Evolutionary conservation across 306 rosid genomes (phyloP).

Genomic region (Ochetophila trinervis): DNA sequence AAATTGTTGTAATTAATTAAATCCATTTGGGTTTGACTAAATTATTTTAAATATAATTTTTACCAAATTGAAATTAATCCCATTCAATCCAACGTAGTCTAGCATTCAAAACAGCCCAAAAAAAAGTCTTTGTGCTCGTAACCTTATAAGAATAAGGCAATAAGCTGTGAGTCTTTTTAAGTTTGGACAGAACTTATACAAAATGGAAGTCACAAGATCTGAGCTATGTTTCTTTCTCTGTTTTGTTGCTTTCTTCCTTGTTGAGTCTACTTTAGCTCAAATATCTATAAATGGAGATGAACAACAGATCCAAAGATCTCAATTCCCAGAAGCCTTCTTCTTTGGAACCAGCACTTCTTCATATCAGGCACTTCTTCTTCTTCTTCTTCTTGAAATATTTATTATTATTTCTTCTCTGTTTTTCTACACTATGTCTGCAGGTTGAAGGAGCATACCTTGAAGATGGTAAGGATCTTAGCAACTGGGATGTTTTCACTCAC

Average conservation of each 20-base stretch:
- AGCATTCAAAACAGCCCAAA: too few species aligned
- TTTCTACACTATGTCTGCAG: constrained; percentile 7
- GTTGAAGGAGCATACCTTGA: constrained; percentile 57
- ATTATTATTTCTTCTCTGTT: too few species aligned
- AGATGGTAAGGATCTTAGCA: constrained; percentile 54
- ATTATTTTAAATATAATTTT: too few species aligned
- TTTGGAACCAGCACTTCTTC: constrained; percentile 58
- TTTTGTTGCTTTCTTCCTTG: constrained; percentile 14
- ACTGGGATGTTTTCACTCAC: constrained; percentile 59
- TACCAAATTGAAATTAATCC: too few species aligned
- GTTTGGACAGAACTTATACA: too few species aligned
- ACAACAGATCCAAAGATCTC: constrained; percentile 20
- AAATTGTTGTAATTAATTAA: too few species aligned
- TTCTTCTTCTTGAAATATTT: background rate
- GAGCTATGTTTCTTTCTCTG: background rate
- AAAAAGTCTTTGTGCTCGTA: too few species aligned
- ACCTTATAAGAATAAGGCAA: too few species aligned
- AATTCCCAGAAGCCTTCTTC: constrained; percentile 43
- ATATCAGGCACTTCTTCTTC: constrained; percentile 36
- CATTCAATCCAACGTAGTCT: too few species aligned
- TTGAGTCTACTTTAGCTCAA: background rate
- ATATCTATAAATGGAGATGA: constrained; percentile 19
- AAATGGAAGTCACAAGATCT: background rate
- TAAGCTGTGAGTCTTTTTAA: too few species aligned
- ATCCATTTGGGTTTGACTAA: too few species aligned